Conservation (phyloP, 1,284 basidiomycete genomes). For the Chondrostereum purpureum region DNA sequence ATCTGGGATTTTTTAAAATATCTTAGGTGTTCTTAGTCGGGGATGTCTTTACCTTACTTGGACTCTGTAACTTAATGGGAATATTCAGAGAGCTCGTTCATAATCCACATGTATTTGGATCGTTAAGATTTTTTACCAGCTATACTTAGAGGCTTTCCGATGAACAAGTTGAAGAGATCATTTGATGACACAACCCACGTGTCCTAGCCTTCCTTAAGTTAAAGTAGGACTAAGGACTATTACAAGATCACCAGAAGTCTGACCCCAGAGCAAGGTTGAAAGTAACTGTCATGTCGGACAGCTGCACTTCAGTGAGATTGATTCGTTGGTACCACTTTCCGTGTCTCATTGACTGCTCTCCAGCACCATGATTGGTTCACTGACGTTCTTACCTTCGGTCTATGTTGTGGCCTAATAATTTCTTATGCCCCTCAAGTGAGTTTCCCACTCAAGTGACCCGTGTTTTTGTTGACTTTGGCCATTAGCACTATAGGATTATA, state of each 20-base stretch:
- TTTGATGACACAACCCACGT: not conserved
- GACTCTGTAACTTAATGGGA: too few relatives aligned
- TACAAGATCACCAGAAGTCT: too few relatives aligned
- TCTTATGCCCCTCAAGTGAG: conserved; percentile 86
- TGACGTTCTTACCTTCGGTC: conserved; percentile 63
- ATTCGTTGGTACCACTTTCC: too few relatives aligned
- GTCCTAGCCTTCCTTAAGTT: not conserved
- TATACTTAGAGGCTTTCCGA: not conserved
- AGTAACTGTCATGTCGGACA: not conserved
- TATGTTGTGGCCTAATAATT: conserved; percentile 76
- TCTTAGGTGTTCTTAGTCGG: too few relatives aligned
- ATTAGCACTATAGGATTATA: conserved; percentile 71
- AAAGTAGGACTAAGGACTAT: too few relatives aligned
- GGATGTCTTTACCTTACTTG: too few relatives aligned
- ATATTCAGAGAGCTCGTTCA: too few relatives aligned
- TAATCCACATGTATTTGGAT: not conserved
- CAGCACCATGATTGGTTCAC: conserved; percentile 75
- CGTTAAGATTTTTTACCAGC: not conserved
- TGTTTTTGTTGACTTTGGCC: conserved; percentile 4
- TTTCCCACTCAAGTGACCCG: conserved; percentile 6
- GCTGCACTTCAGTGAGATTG: not conserved
- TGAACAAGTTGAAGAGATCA: not conserved
- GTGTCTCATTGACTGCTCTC: conserved; percentile 1
- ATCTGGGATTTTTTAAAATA: too few relatives aligned
- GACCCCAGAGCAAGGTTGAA: too few relatives aligned